Conservation (phyloP, 257 asterid genomes). For the Catharanthus roseus region DNA sequence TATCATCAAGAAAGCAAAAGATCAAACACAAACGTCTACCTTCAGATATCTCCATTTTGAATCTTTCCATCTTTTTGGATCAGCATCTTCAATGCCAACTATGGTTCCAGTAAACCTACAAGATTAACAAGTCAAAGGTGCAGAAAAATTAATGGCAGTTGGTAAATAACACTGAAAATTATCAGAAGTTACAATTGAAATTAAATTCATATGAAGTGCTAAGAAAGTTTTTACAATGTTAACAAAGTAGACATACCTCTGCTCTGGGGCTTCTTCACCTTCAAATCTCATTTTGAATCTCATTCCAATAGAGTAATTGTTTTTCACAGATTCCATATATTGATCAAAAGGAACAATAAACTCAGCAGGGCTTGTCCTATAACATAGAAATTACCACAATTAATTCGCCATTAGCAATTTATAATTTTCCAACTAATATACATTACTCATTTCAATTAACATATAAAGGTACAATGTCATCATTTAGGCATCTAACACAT, state of each 20-base stretch:
- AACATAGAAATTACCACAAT: slow-evolving; percentile 2
- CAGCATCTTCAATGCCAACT: slow-evolving; percentile 80
- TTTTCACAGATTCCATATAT: slow-evolving; percentile 70
- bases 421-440: not conserved
- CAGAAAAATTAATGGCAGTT: not conserved
- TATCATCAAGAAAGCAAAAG: not conserved
- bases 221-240: not conserved
- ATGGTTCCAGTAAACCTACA: slow-evolving; percentile 87
- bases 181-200: no score
- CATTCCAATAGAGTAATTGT: slow-evolving; percentile 83
- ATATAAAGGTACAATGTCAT: not conserved
- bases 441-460: not conserved
- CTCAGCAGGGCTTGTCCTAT: slow-evolving; percentile 90
- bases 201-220: not conserved
- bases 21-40: slow-evolving; percentile 32
- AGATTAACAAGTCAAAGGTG: not conserved
- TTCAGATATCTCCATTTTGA: slow-evolving; percentile 96
- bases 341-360: slow-evolving; percentile 81
- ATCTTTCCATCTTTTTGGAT: slow-evolving; percentile 65
- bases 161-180: not conserved
- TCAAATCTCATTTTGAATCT: slow-evolving; percentile 96
- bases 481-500: not conserved
- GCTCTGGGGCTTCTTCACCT: slow-evolving; percentile 99
- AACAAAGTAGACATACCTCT: slow-evolving; percentile 49
- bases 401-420: not conserved